Base-by-base conservation (phyloP, 225 moss, liverwort and hornwort genomes). In the Takakia lepidozioides region DNA sequence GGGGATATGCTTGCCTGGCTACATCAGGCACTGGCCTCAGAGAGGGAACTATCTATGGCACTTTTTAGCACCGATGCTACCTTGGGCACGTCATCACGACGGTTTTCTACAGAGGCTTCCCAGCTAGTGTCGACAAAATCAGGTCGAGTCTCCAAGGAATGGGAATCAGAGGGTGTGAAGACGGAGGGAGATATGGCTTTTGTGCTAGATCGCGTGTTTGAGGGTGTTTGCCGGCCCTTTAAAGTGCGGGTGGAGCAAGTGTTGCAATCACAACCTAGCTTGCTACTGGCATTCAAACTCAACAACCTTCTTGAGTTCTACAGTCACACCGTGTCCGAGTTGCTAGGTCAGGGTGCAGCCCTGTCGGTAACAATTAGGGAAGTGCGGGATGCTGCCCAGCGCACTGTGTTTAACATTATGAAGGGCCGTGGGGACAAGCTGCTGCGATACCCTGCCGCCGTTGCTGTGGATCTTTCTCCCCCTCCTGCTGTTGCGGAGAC, bases 1-100 rank as follows among this genome's bases (percentile, higher is more conserved):
- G 98, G 98, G 59, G 98, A 98, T 64, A 98, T 98, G 98, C 71
- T 98, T 58, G 98, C 83, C 45, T 98, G 98, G 98, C 87, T 98
- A 56, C 98, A 98, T 72, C 95, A 98, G 80, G 98, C 98, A 58
- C 66, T 98, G 40, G 98, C 98, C 36, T 98, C 98, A 11, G 98
- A 98, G 74, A 74, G 91, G 49, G 98, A 98, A 56, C 66, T 98
- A 8, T 84, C 98, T 32, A 81, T 87, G 59, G 98, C 91, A 23
- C 83, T 98, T 39, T 98, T 98, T 51, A 98, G 80, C 62, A 67
- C 87, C 20, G 91, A 91, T 62, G 80, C 81, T 37, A 85, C 70
- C 29, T 53, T 68, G 25, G 93, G 85, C 23, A 81, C 63, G 48
- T 79, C 83, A 8, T 93, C 93, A 4, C 78, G 76, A 48, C 77